These are phyloP conservation scores for Saccharomyces paradoxus DNA, from an alignment of 805 yeast genomes.

Conservation along the genomic window DNA sequence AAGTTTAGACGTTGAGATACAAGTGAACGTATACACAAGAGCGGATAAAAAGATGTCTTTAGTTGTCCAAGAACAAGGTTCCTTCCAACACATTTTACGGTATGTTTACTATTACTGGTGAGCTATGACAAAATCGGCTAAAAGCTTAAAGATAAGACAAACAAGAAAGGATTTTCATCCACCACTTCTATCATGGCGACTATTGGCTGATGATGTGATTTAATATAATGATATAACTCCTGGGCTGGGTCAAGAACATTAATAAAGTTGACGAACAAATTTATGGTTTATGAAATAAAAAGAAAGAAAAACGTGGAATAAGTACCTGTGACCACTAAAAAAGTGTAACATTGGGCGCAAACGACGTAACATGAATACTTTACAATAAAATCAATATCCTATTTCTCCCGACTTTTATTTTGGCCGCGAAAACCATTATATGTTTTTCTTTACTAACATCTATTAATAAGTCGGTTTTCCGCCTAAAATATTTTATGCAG, in stretches of 20 bases:
- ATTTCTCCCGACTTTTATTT: neutral
- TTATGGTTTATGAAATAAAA: neutral
- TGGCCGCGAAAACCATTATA: neutral
- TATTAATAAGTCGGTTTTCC: neutral
- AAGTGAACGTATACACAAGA: conserved; percentile 5
- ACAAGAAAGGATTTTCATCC: neutral
- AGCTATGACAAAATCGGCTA: neutral
- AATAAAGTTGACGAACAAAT: neutral
- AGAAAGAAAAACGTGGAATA: neutral
- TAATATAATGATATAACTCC: neutral
- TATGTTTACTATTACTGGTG: conserved; percentile 39
- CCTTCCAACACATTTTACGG: conserved; percentile 99
- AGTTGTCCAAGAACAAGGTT: conserved; percentile 98
- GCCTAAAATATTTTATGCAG: conserved; percentile 34
- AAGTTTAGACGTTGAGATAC: neutral
- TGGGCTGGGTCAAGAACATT: neutral
- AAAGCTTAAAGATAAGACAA: neutral
- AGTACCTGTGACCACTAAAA: neutral
- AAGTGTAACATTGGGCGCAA: too few species aligned
- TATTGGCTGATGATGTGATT: neutral
- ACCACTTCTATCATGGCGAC: neutral
- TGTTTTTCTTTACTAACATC: conserved; percentile 31
- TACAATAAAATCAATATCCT: neutral
- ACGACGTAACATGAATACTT: neutral
- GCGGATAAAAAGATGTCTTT: conserved; percentile 67